phyloP scores from a whole-genome alignment of 2,329 filamentous ascomycete genomes.

The Venturiaceae sp. region DNA sequence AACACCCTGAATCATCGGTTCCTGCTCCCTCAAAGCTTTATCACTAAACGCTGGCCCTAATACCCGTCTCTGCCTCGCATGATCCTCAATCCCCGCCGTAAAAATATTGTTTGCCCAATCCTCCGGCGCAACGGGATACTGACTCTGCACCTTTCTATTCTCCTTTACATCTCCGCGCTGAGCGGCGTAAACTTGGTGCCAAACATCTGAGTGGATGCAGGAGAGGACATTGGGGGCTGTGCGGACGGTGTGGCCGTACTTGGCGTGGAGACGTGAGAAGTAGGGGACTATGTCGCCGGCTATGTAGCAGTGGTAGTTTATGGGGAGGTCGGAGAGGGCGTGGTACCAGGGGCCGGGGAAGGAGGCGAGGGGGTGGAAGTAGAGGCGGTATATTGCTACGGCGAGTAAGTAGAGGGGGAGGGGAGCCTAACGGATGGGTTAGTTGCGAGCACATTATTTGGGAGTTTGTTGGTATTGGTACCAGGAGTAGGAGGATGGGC shows the following conservation, averaged over 20 bases:
- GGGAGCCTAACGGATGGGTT: not conserved
- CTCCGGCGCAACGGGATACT: conserved; percentile 6
- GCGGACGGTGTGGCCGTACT: conserved; percentile 16
- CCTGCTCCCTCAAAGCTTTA: conserved; percentile 20
- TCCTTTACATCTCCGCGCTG: not conserved
- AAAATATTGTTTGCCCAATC: conserved; percentile 10
- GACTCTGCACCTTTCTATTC: not conserved
- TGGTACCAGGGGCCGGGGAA: conserved; percentile 9
- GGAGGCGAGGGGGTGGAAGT: conserved; percentile 8
- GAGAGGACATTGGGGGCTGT: conserved; percentile 14
- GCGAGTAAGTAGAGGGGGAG: not conserved
- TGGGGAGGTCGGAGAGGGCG: conserved; percentile 1
- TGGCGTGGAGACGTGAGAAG: conserved; percentile 7
- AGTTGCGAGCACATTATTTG: not conserved
- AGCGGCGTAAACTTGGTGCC: conserved; percentile 17
- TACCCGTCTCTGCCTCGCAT: not conserved
- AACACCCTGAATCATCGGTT: conserved; percentile 21
- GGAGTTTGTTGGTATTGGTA: not conserved
- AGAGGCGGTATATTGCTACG: conserved; percentile 7
- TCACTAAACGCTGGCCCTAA: conserved; percentile 3
- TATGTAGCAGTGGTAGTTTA: not conserved
- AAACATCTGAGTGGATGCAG: conserved; percentile 12
- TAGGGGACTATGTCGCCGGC: not conserved
- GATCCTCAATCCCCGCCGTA: not conserved
- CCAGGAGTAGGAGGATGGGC: not conserved